Percentiles rank a stretch among this genome's conserved stretches.
phyloP scores from a whole-genome alignment of 208 protist genomes.

The Acanthamoeba quina region DNA sequence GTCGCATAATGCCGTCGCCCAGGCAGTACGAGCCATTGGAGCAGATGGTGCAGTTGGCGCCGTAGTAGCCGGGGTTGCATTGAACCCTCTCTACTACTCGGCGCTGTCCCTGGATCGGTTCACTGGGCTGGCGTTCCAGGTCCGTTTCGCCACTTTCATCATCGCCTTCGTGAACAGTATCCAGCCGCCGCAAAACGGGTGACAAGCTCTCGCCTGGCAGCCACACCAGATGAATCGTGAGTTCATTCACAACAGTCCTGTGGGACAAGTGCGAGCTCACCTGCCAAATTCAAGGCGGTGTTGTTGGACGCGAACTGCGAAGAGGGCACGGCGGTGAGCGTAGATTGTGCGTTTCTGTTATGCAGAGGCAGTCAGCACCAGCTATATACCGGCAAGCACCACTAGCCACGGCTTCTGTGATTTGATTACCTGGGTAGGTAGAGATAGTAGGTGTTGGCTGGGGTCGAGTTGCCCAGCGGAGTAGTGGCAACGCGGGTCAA shows the following conservation, averaged over 20 bases:
- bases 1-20: conserved; percentile 24
- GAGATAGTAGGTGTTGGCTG: conserved; percentile 1
- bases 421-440: conserved; percentile 28
- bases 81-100: not conserved
- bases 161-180: not conserved
- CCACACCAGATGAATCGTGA: not conserved
- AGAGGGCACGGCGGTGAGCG: not conserved
- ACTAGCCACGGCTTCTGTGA: not conserved
- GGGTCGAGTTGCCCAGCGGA: not conserved
- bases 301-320: conserved; percentile 19
- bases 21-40: conserved; percentile 36
- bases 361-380: not conserved
- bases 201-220: conserved; percentile 29
- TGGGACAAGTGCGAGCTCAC: not conserved
- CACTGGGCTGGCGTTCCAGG: not conserved
- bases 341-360: not conserved
- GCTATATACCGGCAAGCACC: too few relatives aligned
- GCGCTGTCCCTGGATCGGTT: not conserved
- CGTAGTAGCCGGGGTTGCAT: conserved; percentile 16
- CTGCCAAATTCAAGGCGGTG: not conserved
- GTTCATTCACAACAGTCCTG: not conserved
- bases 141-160: not conserved
- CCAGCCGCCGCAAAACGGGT: not conserved
- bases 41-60: conserved; percentile 1
- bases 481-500: not conserved